phyloP scores from a whole-genome alignment of 768 basidiomycete species.

The Termitomyces sp. region DNA sequence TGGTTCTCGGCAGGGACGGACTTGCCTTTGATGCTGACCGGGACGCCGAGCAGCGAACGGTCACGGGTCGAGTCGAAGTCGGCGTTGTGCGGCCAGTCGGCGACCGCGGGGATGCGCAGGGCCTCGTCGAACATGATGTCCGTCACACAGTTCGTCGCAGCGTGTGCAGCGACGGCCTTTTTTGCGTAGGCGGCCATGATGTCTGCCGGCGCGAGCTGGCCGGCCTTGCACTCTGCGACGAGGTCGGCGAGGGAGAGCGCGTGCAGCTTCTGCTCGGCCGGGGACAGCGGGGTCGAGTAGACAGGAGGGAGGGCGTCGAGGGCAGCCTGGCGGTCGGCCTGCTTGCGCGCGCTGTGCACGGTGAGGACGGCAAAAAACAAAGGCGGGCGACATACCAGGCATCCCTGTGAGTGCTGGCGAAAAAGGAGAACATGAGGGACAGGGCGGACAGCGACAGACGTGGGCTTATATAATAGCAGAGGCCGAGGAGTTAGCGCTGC shows the following conservation, averaged over 20 bases:
- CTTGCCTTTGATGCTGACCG: slow-evolving; percentile 62
- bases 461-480: slow-evolving; percentile 4
- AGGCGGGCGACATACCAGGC: slow-evolving; percentile 34
- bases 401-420: slow-evolving; percentile 8
- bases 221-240: slow-evolving; percentile 37
- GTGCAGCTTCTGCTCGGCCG: slow-evolving; percentile 41
- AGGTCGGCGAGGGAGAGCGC: slow-evolving; percentile 42
- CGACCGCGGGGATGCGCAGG: slow-evolving; percentile 29
- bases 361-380: not conserved
- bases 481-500: slow-evolving; percentile 18
- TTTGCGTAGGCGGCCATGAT: slow-evolving; percentile 51
- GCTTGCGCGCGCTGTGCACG: slow-evolving; percentile 34
- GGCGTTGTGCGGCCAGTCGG: slow-evolving; percentile 32
- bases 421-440: slow-evolving; percentile 12
- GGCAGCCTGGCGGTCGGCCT: slow-evolving; percentile 36
- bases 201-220: slow-evolving; percentile 31
- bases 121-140: slow-evolving; percentile 55
- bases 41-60: slow-evolving; percentile 57
- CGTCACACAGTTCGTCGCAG: slow-evolving; percentile 60
- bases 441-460: not conserved
- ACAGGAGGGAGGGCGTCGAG: slow-evolving; percentile 32
- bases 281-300: slow-evolving; percentile 35
- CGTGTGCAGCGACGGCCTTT: slow-evolving; percentile 46
- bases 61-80: slow-evolving; percentile 31
- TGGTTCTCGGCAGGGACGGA: too few relatives aligned